phyloP scores from a whole-genome alignment of 768 basidiomycete species.

The Leccinum sublutescens region DNA sequence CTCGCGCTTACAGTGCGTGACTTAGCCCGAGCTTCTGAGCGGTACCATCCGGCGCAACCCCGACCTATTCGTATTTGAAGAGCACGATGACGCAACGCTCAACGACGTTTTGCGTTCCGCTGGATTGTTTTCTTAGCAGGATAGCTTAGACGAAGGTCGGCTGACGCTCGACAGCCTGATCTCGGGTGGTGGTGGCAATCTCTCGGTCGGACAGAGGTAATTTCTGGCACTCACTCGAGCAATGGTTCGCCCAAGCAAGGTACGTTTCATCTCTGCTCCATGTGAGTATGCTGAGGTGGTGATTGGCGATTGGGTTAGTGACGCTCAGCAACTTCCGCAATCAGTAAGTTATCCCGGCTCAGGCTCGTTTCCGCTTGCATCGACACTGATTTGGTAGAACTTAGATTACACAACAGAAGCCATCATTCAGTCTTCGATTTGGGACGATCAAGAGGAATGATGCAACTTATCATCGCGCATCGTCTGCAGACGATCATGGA shows the following conservation, averaged over 20 bases:
- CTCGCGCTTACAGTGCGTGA: neutral
- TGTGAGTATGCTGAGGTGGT: neutral
- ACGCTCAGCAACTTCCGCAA: slow-evolving; percentile 42
- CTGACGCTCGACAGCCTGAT: slow-evolving; percentile 47
- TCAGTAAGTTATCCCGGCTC: slow-evolving; percentile 27
- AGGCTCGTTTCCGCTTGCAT: neutral
- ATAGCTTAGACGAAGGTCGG: slow-evolving; percentile 34
- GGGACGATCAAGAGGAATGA: slow-evolving; percentile 44
- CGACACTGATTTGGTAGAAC: neutral
- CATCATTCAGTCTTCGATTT: slow-evolving; percentile 55
- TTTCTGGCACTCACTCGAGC: slow-evolving; percentile 59
- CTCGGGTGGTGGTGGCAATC: slow-evolving; percentile 42
- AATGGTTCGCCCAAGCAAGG: slow-evolving; percentile 52
- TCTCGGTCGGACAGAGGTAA: slow-evolving; percentile 62
- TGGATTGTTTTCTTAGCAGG: slow-evolving; percentile 43
- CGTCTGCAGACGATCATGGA: slow-evolving; percentile 52
- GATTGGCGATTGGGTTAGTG: neutral
- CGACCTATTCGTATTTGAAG: slow-evolving; percentile 47
- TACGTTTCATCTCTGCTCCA: slow-evolving; percentile 8
- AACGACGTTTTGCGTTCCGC: slow-evolving; percentile 49
- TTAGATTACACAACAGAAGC: slow-evolving; percentile 53
- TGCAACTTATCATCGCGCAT: slow-evolving; percentile 41
- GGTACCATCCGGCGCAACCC: slow-evolving; percentile 58
- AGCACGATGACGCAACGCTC: slow-evolving; percentile 52
- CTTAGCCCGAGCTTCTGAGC: slow-evolving; percentile 31